Evolutionary conservation across 768 basidiomycete species (phyloP), one percentile per base, ranked within the genome.

Genomic region (Lactarius sp.): DNA sequence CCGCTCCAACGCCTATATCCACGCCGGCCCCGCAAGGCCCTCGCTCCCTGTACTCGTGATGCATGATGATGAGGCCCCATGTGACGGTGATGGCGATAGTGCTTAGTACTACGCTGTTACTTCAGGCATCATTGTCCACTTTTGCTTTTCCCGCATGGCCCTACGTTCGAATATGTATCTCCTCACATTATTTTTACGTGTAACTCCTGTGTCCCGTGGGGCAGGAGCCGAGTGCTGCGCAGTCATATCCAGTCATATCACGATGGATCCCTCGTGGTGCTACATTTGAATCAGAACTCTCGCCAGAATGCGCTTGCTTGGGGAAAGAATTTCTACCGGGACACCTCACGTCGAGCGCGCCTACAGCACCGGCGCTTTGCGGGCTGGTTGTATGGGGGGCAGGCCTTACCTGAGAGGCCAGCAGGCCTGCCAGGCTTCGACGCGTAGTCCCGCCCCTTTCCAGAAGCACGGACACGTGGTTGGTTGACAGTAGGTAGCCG

Each of bases 1-100:
- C 76, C 51, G 67, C 73, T 46, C 65, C 64, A 16, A 50, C 64
- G 13, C 66, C 72, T 65, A 77, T 73, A 55, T 50, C 75, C 41
- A 59, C 70, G 2, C 63, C 37, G 22, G 41, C 59, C 22, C 39
- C 58, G 36, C 47, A 56, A 8, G 20, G 6, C n/a, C 49, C 47
- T 12, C 47, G 46, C 20, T n/a, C 39, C 37, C 46, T 39, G 33
- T 34, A 22, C 54, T 53, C 57, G 37, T 54, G 62, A 64, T 39
- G 16, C 20, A 55, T 44, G 52, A 34, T 27, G 42, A 18, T 31
- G 46, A 46, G n/a, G 16, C 27, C 34, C 10, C 61, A 56, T 62
- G 56, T 52, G 56, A 46, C 52, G 3, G 16, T 47, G 56, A 51
- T 34, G 27, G 37, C 49, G 59, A 42, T 50, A 18, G 41, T 51